Percentiles rank a stretch among this genome's conserved stretches.
phyloP scores from a whole-genome alignment of 352 stramenopile species.

The Pythium monospermum region DNA sequence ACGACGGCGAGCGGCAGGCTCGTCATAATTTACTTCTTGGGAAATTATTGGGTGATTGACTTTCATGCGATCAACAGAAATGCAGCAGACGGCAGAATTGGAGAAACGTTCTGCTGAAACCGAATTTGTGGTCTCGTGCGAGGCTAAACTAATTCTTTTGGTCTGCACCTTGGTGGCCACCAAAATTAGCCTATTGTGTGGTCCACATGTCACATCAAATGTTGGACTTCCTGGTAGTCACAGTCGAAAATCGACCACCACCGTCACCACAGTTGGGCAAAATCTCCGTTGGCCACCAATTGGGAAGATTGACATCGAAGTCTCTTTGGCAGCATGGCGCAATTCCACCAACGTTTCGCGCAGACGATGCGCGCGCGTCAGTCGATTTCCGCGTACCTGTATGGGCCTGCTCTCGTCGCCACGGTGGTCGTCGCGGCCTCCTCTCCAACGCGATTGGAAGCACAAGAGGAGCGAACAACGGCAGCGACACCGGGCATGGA shows the following conservation, averaged over 20 bases:
- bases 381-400: slow-evolving; percentile 13
- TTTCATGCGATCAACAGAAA: too few species aligned
- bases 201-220: neutral
- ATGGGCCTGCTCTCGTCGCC: slow-evolving; percentile 14
- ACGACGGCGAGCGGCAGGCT: slow-evolving; percentile 1
- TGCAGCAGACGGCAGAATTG: too few species aligned
- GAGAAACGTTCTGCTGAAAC: neutral
- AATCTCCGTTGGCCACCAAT: neutral
- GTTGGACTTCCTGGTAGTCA: slow-evolving; percentile 7
- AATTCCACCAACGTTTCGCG: slow-evolving; percentile 14
- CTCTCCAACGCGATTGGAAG: slow-evolving; percentile 8
- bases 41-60: neutral
- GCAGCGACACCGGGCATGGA: slow-evolving; percentile 26
- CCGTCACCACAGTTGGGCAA: too few species aligned
- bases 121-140: slow-evolving; percentile 7
- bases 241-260: too few species aligned
- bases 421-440: slow-evolving; percentile 5
- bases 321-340: slow-evolving; percentile 1
- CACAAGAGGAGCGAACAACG: neutral
- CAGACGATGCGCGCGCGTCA: neutral
- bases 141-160: neutral
- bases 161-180: too few species aligned
- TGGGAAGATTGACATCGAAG: neutral
- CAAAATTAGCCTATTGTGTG: neutral
- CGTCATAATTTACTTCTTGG: neutral